phyloP scores from a whole-genome alignment of 176 grass and related monocot genomes.

The Raddia guianensis region DNA sequence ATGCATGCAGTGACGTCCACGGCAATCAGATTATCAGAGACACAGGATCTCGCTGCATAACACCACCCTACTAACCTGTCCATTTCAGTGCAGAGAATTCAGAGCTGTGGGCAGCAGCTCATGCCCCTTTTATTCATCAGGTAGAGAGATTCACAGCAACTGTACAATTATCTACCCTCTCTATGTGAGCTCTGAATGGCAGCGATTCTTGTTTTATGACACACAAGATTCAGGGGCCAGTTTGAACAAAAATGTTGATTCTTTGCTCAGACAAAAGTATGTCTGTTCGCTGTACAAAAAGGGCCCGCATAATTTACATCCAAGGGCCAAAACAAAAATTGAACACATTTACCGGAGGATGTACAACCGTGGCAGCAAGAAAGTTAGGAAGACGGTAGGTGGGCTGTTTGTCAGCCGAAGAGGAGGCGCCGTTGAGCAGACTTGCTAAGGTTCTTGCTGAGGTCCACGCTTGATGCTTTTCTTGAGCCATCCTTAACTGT shows the following conservation, averaged over 20 bases:
- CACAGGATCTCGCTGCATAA: no score
- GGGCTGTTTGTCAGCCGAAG: constrained; percentile 50
- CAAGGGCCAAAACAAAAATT: constrained; percentile 1
- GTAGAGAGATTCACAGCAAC: neutral
- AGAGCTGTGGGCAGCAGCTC: neutral
- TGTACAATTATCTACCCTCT: neutral
- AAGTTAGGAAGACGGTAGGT: neutral
- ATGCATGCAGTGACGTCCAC: constrained; percentile 4
- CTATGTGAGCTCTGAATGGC: neutral
- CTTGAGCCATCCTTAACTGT: constrained; percentile 37
- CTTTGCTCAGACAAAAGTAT: neutral
- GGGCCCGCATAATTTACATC: neutral
- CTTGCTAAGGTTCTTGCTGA: constrained; percentile 55
- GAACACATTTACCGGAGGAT: constrained; percentile 35
- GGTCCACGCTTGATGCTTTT: constrained; percentile 50
- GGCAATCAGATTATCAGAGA: neutral
- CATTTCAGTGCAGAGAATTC: neutral
- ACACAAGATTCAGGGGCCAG: no score
- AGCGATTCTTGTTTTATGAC: neutral
- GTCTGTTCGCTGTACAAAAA: constrained; percentile 51
- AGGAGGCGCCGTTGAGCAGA: constrained; percentile 60
- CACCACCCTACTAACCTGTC: neutral
- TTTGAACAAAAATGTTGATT: no score
- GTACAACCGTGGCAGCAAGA: constrained; percentile 38
- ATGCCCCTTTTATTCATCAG: neutral